A percentile compares a stretch with the other conserved stretches of the same genome.
These are phyloP conservation scores for Pseudotulostoma volvatum DNA, from an alignment of 495 filamentous ascomycete genomes.

Conservation along the genomic window DNA sequence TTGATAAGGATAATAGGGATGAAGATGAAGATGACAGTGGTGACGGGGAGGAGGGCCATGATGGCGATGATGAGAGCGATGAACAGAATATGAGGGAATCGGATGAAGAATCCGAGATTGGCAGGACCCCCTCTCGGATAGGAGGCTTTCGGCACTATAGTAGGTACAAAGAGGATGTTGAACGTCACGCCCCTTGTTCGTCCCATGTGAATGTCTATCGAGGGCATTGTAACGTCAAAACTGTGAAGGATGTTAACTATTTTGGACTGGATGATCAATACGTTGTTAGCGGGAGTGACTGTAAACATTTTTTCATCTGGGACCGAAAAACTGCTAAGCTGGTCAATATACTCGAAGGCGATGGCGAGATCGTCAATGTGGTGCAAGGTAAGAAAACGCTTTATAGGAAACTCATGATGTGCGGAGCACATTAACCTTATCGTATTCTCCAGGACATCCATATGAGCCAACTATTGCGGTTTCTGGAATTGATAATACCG, in stretches of 20 bases:
- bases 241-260: slow-evolving; percentile 62
- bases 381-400: slow-evolving; percentile 34
- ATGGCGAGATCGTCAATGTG: slow-evolving; percentile 61
- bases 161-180: slow-evolving; percentile 27
- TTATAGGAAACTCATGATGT: background rate
- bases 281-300: slow-evolving; percentile 55
- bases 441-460: slow-evolving; percentile 40
- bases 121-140: slow-evolving; percentile 6
- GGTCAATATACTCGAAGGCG: slow-evolving; percentile 53
- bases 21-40: slow-evolving; percentile 15
- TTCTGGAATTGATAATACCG: slow-evolving; percentile 57
- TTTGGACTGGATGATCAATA: slow-evolving; percentile 60
- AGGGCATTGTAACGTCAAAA: slow-evolving; percentile 59
- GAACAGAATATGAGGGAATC: slow-evolving; percentile 9
- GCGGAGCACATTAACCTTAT: too few relatives aligned
- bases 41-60: slow-evolving; percentile 17
- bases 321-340: slow-evolving; percentile 46
- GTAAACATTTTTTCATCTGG: slow-evolving; percentile 56
- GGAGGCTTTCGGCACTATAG: slow-evolving; percentile 9
- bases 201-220: slow-evolving; percentile 42
- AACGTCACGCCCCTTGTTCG: slow-evolving; percentile 37
- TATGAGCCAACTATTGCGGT: slow-evolving; percentile 56
- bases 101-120: slow-evolving; percentile 11
- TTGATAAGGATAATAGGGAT: slow-evolving; percentile 9
- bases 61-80: slow-evolving; percentile 18